Evolutionary conservation across 768 basidiomycete species (phyloP).

Genomic region (Mycena sanguinolenta): DNA sequence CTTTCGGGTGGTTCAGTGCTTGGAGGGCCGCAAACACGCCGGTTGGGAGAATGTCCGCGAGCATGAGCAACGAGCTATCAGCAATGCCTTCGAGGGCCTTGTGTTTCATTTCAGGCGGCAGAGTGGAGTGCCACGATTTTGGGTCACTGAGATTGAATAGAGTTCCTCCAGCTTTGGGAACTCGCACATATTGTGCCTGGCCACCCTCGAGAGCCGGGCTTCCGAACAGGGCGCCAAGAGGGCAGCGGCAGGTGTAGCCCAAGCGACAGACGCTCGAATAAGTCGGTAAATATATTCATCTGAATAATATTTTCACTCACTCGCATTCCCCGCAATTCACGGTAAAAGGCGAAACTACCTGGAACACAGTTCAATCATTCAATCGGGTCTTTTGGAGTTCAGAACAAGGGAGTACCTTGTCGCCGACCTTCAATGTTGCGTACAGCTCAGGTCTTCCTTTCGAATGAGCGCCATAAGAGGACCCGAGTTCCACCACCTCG

Average conservation of each 20-base stretch:
- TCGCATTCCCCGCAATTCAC: slow-evolving; percentile 89
- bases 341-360: slow-evolving; percentile 84
- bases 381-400: background rate
- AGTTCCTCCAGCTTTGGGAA: slow-evolving; percentile 85
- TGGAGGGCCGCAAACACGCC: slow-evolving; percentile 84
- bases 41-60: slow-evolving; percentile 86
- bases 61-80: slow-evolving; percentile 76
- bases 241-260: slow-evolving; percentile 81
- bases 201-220: slow-evolving; percentile 76
- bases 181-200: slow-evolving; percentile 84
- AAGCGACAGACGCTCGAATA: slow-evolving; percentile 72
- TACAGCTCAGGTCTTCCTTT: slow-evolving; percentile 74
- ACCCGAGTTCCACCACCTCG: slow-evolving; percentile 75
- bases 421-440: slow-evolving; percentile 73
- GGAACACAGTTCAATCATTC: background rate
- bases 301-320: slow-evolving; percentile 55
- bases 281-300: background rate
- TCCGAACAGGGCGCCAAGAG: slow-evolving; percentile 73
- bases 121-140: slow-evolving; percentile 57
- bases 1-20: slow-evolving; percentile 79
- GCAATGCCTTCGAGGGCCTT: slow-evolving; percentile 58
- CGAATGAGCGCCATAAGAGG: slow-evolving; percentile 60
- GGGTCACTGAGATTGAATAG: slow-evolving; percentile 73
- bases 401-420: slow-evolving; percentile 53
- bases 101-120: slow-evolving; percentile 52